These are phyloP conservation scores for Paraurostyla sp. DNA, from an alignment of 73 alveolate species.

Conservation along the genomic window DNA sequence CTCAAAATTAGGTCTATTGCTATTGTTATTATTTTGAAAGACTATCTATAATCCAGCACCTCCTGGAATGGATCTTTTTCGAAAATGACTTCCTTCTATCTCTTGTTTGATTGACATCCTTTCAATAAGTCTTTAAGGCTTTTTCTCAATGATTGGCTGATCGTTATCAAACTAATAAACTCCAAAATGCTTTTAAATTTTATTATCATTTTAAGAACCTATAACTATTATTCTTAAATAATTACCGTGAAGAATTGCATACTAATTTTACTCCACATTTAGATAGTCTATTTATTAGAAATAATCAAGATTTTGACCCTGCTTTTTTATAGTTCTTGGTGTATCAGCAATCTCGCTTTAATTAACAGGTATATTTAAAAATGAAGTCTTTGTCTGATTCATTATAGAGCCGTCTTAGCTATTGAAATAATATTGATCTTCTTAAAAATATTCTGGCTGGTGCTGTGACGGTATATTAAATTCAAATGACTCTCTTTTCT, in stretches of 20 bases:
- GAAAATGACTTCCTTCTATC: neutral
- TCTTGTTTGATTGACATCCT: slow-evolving; percentile 1
- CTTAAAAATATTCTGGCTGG: neutral
- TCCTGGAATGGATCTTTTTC: slow-evolving; percentile 32
- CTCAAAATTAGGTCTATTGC: too few species aligned
- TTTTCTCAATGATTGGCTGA: slow-evolving; percentile 1
- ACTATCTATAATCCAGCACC: slow-evolving; percentile 40
- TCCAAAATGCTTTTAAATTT: neutral
- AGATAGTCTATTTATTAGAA: neutral
- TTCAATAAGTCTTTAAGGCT: slow-evolving; percentile 25
- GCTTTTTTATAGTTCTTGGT: neutral
- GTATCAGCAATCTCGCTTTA: neutral
- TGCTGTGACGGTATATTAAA: slow-evolving; percentile 7
- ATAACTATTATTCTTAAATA: neutral
- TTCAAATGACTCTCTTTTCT: slow-evolving; percentile 5
- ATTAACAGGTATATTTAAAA: neutral
- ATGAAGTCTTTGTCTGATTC: neutral
- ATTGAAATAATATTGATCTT: slow-evolving; percentile 1
- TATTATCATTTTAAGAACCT: neutral
- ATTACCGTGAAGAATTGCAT: neutral
- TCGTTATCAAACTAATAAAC: slow-evolving; percentile 7
- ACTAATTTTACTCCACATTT: neutral
- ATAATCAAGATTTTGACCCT: neutral
- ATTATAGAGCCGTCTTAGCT: slow-evolving; percentile 3
- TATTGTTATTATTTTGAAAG: too few species aligned